Conservation (phyloP, 805 yeast genomes). For the Ogataea kodamae region DNA sequence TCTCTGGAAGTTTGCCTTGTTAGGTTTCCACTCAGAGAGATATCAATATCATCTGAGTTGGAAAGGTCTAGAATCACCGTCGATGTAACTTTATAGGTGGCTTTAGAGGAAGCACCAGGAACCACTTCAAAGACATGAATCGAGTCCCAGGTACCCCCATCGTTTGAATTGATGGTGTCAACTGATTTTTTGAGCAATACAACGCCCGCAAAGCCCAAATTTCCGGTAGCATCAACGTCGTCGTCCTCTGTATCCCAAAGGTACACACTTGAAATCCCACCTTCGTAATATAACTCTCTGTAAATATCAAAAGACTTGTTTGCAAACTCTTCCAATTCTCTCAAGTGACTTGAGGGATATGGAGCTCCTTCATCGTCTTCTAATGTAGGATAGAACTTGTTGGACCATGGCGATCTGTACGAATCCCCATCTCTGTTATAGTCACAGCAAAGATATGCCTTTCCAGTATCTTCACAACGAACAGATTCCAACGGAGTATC, state of each 20-base stretch:
- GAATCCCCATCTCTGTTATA: slow-evolving; percentile 94
- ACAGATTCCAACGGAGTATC: slow-evolving; percentile 72
- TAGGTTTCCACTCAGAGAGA: slow-evolving; percentile 72
- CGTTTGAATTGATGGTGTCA: slow-evolving; percentile 39
- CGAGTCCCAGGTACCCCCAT: slow-evolving; percentile 77
- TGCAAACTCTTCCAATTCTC: slow-evolving; percentile 75
- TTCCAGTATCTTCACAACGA: slow-evolving; percentile 52
- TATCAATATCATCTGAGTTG: slow-evolving; percentile 29
- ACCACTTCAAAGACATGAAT: slow-evolving; percentile 85
- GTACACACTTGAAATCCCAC: slow-evolving; percentile 86
- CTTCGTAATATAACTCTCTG: slow-evolving; percentile 91
- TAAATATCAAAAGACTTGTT: slow-evolving; percentile 91
- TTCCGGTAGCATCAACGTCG: slow-evolving; percentile 42
- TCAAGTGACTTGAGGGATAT: slow-evolving; percentile 60
- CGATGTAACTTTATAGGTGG: slow-evolving; percentile 72
- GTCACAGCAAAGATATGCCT: slow-evolving; percentile 80
- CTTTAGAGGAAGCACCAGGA: slow-evolving; percentile 38
- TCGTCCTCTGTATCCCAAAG: slow-evolving; percentile 83
- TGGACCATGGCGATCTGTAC: slow-evolving; percentile 87
- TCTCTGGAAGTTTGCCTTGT: slow-evolving; percentile 76
- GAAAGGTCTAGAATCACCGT: slow-evolving; percentile 79
- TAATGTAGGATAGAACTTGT: slow-evolving; percentile 56
- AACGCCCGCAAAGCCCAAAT: slow-evolving; percentile 82
- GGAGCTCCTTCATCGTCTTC: slow-evolving; percentile 65
- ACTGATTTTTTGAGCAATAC: slow-evolving; percentile 69